phyloP scores from a whole-genome alignment of 2,329 filamentous ascomycete genomes.

The Sclerotinia glacialis region DNA sequence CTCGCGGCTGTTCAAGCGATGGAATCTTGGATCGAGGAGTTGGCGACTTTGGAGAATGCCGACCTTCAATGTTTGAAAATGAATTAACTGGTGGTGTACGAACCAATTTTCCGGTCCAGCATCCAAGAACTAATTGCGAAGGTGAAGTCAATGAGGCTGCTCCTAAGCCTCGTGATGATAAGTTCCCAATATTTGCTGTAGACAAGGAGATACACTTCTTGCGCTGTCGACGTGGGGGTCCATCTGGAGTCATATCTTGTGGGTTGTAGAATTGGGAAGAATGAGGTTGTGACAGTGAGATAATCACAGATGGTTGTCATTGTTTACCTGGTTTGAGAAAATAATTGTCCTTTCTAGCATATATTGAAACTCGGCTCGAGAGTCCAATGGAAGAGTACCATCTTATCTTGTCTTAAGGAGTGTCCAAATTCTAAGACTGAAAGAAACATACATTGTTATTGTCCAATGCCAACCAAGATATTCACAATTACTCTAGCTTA shows the following conservation, averaged over 20 bases:
- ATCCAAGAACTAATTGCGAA: conserved; percentile 9
- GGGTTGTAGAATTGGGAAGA: background rate
- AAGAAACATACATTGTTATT: background rate
- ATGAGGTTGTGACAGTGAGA: background rate
- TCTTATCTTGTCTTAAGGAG: background rate
- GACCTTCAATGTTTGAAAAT: background rate
- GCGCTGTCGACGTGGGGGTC: background rate
- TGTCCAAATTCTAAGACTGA: background rate
- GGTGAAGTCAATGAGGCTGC: background rate
- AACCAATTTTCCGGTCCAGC: background rate
- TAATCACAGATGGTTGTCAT: background rate
- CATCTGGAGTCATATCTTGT: conserved; percentile 4
- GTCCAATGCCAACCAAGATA: background rate
- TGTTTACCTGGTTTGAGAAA: background rate
- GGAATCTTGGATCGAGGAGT: background rate
- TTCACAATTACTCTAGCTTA: background rate
- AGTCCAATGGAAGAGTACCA: conserved; percentile 1
- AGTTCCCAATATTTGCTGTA: background rate
- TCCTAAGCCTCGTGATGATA: background rate
- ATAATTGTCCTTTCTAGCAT: background rate
- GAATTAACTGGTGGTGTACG: background rate
- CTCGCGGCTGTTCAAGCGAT: background rate
- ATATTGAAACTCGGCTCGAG: background rate
- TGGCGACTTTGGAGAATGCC: background rate
- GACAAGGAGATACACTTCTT: background rate